Evolutionary conservation across 2,329 filamentous ascomycete species (phyloP).

Genomic region (Plenodomus biglobosus): DNA sequence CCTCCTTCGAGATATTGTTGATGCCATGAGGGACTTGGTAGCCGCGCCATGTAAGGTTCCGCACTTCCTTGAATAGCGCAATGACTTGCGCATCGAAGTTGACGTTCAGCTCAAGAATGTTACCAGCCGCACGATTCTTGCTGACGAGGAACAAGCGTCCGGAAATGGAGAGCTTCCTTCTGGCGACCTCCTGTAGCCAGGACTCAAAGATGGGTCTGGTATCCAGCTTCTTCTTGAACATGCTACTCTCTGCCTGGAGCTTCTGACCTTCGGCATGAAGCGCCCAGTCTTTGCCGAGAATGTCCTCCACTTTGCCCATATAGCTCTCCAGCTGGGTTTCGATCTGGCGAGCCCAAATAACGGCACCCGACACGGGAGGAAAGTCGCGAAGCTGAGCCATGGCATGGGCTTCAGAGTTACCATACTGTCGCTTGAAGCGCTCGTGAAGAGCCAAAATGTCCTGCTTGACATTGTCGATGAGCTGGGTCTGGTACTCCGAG

Average conservation of each 20-base stretch:
- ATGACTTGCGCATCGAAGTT: conserved; percentile 99
- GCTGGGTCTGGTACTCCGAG: conserved; percentile 94
- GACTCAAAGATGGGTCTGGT: conserved; percentile 92
- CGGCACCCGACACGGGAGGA: conserved; percentile 92
- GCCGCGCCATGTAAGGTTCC: conserved; percentile 92
- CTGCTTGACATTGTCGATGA: conserved; percentile 97
- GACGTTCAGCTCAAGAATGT: conserved; percentile 82
- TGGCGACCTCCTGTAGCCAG: conserved; percentile 88
- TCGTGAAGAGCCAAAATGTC: conserved; percentile 93
- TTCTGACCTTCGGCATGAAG: conserved; percentile 94
- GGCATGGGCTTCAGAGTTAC: conserved; percentile 93
- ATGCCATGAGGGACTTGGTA: conserved; percentile 93
- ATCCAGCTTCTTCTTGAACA: conserved; percentile 95
- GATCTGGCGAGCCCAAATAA: conserved; percentile 97
- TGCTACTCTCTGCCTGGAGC: conserved; percentile 82
- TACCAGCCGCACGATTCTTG: conserved; percentile 86
- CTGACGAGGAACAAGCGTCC: conserved; percentile 89
- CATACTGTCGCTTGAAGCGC: conserved; percentile 98
- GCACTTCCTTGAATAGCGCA: conserved; percentile 96
- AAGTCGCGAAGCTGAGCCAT: conserved; percentile 98
- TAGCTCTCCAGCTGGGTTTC: conserved; percentile 93
- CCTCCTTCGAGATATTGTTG: conserved; percentile 95
- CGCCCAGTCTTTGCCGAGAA: conserved; percentile 91
- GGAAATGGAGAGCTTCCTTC: conserved; percentile 86
- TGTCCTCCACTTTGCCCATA: conserved; percentile 99